Evolutionary conservation across 805 yeast species (phyloP), one percentile per base, ranked within the genome.

Genomic region (Candida krabiensis): DNA sequence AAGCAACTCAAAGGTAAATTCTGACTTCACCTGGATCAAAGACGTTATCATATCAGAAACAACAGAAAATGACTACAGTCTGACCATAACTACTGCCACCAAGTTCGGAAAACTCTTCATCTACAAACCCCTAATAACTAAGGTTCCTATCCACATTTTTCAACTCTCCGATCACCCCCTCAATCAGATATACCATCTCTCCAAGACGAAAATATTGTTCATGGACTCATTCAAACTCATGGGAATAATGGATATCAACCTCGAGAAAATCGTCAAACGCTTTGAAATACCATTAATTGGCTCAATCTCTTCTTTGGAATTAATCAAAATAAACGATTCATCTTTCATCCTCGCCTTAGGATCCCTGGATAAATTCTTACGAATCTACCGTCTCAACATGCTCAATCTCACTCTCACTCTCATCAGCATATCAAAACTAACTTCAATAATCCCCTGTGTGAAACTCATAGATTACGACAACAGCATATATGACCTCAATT

Each of bases 21-120:
- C 50, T 4, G 58, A 55, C 4, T 56, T 57, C 36, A 42, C 52
- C 3, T 57, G 62, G 62, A 40, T 55, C 22, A 53, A 55, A 19
- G 58, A 52, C 16, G 59, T 54, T 4, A 38, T 43, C 2, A 41
- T 50, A 14, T 11, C 54, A 4, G 42, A 40, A 18, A 26, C 45
- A 12, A 33, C 34, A 3, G 19, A 27, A 4, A 31, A 30, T 9
- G 37, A 37, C 16, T 39, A 40, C 26, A 49, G 46, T 40, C 37
- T 38, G 9, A 50, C 50, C 9, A 31, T 46, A 5, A 43, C 41
- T 17, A 46, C 59, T 19, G 44, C 43, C 6, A 49, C 61, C 1
- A 53, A 50, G 38, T 58, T 56, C 33, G 63, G 63, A 2, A 53
- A 52, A 34, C 16, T 58, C 15, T 28, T 41, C 5, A 15, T 50